phyloP scores from a whole-genome alignment of 805 yeast species.

The Yarrowia sp. region DNA sequence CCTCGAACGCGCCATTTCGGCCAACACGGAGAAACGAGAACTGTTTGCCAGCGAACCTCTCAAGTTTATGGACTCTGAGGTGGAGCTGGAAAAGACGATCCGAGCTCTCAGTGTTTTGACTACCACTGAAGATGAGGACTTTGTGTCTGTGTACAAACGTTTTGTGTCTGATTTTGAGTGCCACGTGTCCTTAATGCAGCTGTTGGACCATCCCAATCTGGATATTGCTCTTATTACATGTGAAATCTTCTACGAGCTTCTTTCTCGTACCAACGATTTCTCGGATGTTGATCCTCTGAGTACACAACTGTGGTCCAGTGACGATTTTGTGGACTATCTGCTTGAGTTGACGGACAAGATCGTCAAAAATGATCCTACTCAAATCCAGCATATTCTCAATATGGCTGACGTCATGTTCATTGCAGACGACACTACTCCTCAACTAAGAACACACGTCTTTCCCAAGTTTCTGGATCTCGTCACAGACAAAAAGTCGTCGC shows the following conservation, averaged over 20 bases:
- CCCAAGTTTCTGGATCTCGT: not conserved
- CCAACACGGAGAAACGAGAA: slow-evolving; percentile 29
- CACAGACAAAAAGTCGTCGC: not conserved
- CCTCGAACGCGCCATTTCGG: slow-evolving; percentile 36
- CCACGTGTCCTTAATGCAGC: not conserved
- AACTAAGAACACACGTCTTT: not conserved
- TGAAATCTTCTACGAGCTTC: slow-evolving; percentile 7
- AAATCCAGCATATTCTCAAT: not conserved
- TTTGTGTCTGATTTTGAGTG: not conserved
- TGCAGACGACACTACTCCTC: not conserved
- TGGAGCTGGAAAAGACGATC: slow-evolving; percentile 28
- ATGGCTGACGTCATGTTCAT: not conserved
- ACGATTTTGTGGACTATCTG: not conserved
- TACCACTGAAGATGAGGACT: not conserved
- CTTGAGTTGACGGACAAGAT: slow-evolving; percentile 8
- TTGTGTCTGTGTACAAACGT: not conserved
- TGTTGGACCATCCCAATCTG: slow-evolving; percentile 12
- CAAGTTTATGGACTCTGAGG: slow-evolving; percentile 33
- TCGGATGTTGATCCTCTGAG: not conserved
- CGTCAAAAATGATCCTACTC: not conserved
- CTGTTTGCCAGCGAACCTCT: slow-evolving; percentile 30
- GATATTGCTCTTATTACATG: slow-evolving; percentile 12
- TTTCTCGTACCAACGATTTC: not conserved
- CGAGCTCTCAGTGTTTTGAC: slow-evolving; percentile 26
- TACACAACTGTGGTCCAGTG: not conserved